Evolutionary conservation across 148 eudicot species (phyloP), one percentile per base, ranked within the genome.

Genomic region (Rhododendron kiyosumense): DNA sequence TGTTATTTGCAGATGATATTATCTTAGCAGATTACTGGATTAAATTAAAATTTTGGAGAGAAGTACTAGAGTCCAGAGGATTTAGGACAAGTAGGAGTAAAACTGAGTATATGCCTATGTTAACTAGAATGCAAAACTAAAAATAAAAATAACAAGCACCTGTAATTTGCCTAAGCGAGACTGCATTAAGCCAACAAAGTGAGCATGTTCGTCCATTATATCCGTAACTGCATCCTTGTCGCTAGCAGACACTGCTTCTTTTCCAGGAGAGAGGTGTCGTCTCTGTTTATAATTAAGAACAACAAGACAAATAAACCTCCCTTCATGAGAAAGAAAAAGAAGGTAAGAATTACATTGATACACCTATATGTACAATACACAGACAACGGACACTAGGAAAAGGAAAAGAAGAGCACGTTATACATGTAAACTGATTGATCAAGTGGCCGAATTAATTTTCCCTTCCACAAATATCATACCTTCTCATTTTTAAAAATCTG

Each of bases 91-190:
- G 52, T 49, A 48, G 52, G 52, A 49, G 3, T 12, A 49, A 49
- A 49, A 49, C 15, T 13, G 0, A 49, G 15, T 49, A 49, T 13
- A 49, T 12, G 52, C 15, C 52, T 49, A 49, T 10, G 52, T 49
- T 12, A 49, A 12, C 52, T 12, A 12, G 52, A 49, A 3, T 49
- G 52, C 52, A 81, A 14, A 52, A 52, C 18, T 13, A 18, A 2
- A 74, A 9, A 11, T 20, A 46, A 77, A 49, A 54, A 54, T 15
- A 54, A 54, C 18, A 54, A 38, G 26, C 71, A 97, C 98, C 99
- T 95, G 96, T 84, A 97, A 88, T 91, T 95, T 97, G 87, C 91
- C 92, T 81, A 95, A 86, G 76, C 98, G 99, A 89, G 97, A 91
- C 84, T 92, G 95, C 94, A 94, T 89, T 81, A 91, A 93, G 85